Evolutionary conservation across 192 early-diverging fungal genomes (phyloP), one percentile per base, ranked within the genome.

Genomic region (Coemansia sp.): DNA sequence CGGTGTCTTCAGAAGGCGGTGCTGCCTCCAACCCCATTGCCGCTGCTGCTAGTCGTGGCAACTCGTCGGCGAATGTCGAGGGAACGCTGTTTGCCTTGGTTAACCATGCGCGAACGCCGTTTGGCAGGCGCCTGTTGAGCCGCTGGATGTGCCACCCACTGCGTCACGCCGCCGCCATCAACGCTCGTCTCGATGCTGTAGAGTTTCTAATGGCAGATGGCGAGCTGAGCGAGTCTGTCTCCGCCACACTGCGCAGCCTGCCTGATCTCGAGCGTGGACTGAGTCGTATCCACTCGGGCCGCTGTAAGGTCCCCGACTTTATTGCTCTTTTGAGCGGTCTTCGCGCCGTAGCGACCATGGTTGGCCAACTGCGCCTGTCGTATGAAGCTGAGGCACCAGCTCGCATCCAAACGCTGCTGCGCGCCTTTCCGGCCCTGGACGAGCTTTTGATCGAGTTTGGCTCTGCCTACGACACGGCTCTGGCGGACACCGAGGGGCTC

Each of bases 101-200:
- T 10, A 91, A 94, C 68, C 91, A 91, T 45, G 92, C 92, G 55
- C 79, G 86, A 11, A 92, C 96, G 7, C 91, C 98, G 19, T 95
- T 98, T 78, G 98, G 97, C 6, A 93, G 91, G 48, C 87, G 92
- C 8, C 72, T 89, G 40, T 89, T 95, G 58, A 81, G 86, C 24
- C 83, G 83, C 50, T 98, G 97, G 97, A 62, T 92, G 4, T 96
- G 94, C 71, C 94, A 98, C 70, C 97, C 97, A 13, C 72, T 97
- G 38, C 80, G 91, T 3, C 82, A 85, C 1, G 70, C 78, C 5
- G 61, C 68, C 0, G 91, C 83, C 1, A 98, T 99, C 59, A 89
- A 93, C 46, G 89, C 87, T 1, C 86, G 96, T 7, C 82, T 95
- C n/a, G 91, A 99, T 66, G 93, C 90, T 1, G 86, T 96, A 2